These are phyloP conservation scores for Mortierella sp. DNA, from an alignment of 371 early-diverging fungal species.

Conservation along the genomic window DNA sequence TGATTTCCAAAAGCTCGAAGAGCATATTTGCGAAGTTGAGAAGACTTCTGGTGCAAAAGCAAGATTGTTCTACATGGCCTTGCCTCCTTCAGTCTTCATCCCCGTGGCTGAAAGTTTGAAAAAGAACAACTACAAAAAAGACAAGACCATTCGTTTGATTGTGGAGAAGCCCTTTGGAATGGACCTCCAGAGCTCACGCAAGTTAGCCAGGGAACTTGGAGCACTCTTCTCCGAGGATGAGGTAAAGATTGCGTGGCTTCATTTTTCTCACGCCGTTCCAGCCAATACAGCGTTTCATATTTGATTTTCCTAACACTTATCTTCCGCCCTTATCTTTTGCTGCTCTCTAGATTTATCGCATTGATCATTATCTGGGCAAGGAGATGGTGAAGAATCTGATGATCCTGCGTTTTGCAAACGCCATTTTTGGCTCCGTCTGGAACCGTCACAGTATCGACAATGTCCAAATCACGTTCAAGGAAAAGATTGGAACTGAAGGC, in stretches of 20 bases:
- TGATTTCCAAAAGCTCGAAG: slow-evolving; percentile 75
- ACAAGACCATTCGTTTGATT: slow-evolving; percentile 79
- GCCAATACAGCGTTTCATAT: background rate
- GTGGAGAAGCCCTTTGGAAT: slow-evolving; percentile 99
- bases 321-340: background rate
- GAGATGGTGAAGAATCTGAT: slow-evolving; percentile 99
- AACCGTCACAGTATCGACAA: slow-evolving; percentile 90
- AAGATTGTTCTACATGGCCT: slow-evolving; percentile 97
- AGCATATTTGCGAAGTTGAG: slow-evolving; percentile 69
- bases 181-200: slow-evolving; percentile 85
- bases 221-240: slow-evolving; percentile 88
- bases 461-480: slow-evolving; percentile 99
- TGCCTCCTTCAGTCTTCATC: slow-evolving; percentile 97
- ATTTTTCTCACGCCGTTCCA: background rate
- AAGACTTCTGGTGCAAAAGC: slow-evolving; percentile 59
- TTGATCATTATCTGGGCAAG: slow-evolving; percentile 99
- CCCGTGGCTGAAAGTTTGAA: slow-evolving; percentile 83
- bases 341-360: slow-evolving; percentile 88
- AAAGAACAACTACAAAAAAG: slow-evolving; percentile 68
- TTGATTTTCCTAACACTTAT: background rate
- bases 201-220: slow-evolving; percentile 77
- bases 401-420: slow-evolving; percentile 94
- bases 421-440: slow-evolving; percentile 95
- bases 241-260: slow-evolving; percentile 55
- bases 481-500: slow-evolving; percentile 98